These are phyloP conservation scores for Fusarium brevicatenulatum DNA, from an alignment of 2,329 filamentous ascomycete species.

Conservation along the genomic window DNA sequence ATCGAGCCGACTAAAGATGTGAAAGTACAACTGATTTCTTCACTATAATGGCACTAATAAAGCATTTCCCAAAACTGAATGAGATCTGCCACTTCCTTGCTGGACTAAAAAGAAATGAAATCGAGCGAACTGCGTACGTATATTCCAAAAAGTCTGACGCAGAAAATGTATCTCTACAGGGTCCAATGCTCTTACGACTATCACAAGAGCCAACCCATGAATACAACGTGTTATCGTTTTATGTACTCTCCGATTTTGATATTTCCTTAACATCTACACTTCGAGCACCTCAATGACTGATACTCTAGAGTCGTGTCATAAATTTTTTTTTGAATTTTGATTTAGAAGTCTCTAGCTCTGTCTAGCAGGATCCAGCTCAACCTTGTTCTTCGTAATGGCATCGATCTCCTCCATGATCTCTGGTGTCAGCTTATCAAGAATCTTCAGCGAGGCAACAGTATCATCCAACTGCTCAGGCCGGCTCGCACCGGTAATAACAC, in stretches of 20 bases:
- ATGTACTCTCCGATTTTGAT: no score
- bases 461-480: slow-evolving; percentile 62
- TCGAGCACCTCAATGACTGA: not conserved
- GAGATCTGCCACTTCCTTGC: fast-evolving
- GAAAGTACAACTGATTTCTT: no score
- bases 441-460: slow-evolving; percentile 58
- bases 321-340: not conserved
- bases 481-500: slow-evolving; percentile 64
- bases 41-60: not conserved
- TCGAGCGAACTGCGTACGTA: not conserved
- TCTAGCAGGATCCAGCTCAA: slow-evolving; percentile 40
- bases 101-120: fast-evolving
- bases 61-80: fast-evolving
- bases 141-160: not conserved
- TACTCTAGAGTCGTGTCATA: not conserved
- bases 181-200: not conserved
- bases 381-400: slow-evolving; percentile 50
- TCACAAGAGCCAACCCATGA: not conserved
- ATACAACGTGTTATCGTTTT: not conserved
- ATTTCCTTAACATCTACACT: not conserved
- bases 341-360: slow-evolving; percentile 23
- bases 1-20: not conserved
- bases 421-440: slow-evolving; percentile 60
- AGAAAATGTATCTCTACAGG: not conserved
- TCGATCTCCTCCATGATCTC: slow-evolving; percentile 64